phyloP scores from a whole-genome alignment of 2,329 filamentous ascomycete genomes.

The Coccinonectria pachysandricola region DNA sequence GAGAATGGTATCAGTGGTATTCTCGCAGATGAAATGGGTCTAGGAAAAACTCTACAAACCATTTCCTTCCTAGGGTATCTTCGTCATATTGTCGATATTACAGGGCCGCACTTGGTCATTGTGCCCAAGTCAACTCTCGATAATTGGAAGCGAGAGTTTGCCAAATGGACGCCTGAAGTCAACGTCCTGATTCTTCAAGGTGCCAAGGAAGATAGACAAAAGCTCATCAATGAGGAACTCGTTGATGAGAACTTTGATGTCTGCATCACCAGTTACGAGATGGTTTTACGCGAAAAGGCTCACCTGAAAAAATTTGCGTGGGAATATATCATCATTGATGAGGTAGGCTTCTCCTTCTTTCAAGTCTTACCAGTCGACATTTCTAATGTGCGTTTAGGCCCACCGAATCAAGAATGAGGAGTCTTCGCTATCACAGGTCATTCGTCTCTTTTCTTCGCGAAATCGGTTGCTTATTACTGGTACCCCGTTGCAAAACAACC shows the following conservation, averaged over 20 bases:
- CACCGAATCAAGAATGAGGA: constrained; percentile 99
- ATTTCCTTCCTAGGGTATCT: constrained; percentile 95
- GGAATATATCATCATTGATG: constrained; percentile 99
- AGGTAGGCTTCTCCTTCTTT: constrained; percentile 30
- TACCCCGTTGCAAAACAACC: constrained; percentile 92
- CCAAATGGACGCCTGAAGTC: constrained; percentile 88
- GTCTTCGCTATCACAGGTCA: constrained; percentile 91
- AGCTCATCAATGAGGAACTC: constrained; percentile 83
- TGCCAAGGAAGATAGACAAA: constrained; percentile 83
- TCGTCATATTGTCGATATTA: constrained; percentile 80
- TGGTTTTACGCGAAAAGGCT: constrained; percentile 91
- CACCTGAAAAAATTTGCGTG: constrained; percentile 96
- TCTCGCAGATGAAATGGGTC: constrained; percentile 94
- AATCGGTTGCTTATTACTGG: constrained; percentile 94
- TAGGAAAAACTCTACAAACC: constrained; percentile 95
- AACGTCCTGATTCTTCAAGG: constrained; percentile 91
- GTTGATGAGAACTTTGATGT: constrained; percentile 94
- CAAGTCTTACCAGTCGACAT: background rate
- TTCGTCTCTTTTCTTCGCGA: constrained; percentile 89
- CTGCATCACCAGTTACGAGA: constrained; percentile 97
- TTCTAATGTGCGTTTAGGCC: constrained; percentile 31
- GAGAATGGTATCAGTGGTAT: constrained; percentile 99
- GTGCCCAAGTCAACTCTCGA: constrained; percentile 97
- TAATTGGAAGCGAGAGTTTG: constrained; percentile 96
- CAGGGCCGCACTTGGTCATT: constrained; percentile 79